Evolutionary conservation across 2,329 filamentous ascomycete genomes (phyloP).

Genomic region (Ascochyta viciae-villosae): DNA sequence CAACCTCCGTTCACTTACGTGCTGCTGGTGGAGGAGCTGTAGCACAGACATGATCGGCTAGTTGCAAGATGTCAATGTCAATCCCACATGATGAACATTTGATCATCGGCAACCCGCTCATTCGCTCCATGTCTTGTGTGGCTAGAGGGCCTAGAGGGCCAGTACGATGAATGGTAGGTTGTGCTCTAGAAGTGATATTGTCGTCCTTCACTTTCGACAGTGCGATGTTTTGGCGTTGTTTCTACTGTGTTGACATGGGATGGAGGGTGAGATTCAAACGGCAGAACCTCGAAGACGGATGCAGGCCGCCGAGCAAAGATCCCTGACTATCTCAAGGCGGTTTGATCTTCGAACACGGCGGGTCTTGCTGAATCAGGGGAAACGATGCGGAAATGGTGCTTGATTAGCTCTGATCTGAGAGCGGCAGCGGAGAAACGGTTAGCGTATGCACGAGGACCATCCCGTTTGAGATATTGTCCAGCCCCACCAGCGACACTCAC

Average conservation of each 20-base stretch:
- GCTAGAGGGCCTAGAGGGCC: conserved; percentile 12
- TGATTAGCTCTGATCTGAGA: conserved; percentile 43
- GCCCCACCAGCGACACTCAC: conserved; percentile 41
- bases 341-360: conserved; percentile 36
- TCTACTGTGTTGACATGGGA: conserved; percentile 35
- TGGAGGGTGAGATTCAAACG: conserved; percentile 25
- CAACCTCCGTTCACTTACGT: conserved; percentile 51
- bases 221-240: conserved; percentile 22
- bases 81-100: conserved; percentile 50
- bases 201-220: conserved; percentile 4
- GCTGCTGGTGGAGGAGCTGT: conserved; percentile 43
- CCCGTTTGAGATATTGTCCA: conserved; percentile 37
- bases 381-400: conserved; percentile 40
- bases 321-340: conserved; percentile 32
- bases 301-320: conserved; percentile 29
- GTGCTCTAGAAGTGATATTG: conserved; percentile 8
- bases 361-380: conserved; percentile 41
- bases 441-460: conserved; percentile 33
- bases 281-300: conserved; percentile 28
- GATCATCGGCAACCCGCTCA: conserved; percentile 47
- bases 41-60: conserved; percentile 83
- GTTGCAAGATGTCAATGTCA: conserved; percentile 81
- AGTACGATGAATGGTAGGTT: conserved; percentile 2
- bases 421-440: conserved; percentile 41
- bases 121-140: conserved; percentile 37